Base-by-base conservation (phyloP, 2,329 filamentous ascomycete genomes). In the Cladobotryum mycophilum region DNA sequence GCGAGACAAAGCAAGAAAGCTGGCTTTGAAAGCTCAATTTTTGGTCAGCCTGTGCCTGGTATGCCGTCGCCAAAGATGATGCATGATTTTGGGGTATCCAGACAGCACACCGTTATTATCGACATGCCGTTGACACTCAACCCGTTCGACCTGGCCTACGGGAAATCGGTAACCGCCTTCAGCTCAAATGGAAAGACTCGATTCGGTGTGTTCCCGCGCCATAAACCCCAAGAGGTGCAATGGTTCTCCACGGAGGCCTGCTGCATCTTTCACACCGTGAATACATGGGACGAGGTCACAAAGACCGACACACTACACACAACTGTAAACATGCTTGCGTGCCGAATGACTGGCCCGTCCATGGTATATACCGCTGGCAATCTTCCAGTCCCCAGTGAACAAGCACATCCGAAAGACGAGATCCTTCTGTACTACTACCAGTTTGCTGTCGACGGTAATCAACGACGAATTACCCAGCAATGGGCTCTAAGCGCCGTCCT, bases 51-150 rank as follows among this genome's bases (percentile, higher is more conserved):
- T 0, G 73, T 88, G 0, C 77, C 82, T 0, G 83, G 84, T 0
- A 72, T 88, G 22, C 70, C 71, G 4, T 78, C 78, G 1, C 79
- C 83, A 2, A 86, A 84, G 61, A 84, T 88, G 76, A 88, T 88
- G 83, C 85, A 88, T 60, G 85, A 88, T 62, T 88, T 88, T 64
- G 85, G 85, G 13, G 84, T 84, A 1, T 85, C 84, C 2, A 72
- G 68, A 5, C 64, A 61, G 5, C 76, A 86, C 58, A 86, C 84
- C 0, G 68, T 88, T 36, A 85, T 88, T 49, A 76, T 88, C 67
- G 85, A 89, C 58, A 70, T 88, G 9, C 85, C 85, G 0, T 69
- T 88, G 0, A 80, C 79, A 0, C 69, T 88, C 1, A 79, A 86
- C 52, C 83, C 84, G 0, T 61, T 81, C 38, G 86, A 86, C 52